Evolutionary conservation across 768 basidiomycete species (phyloP), one percentile per base, ranked within the genome.

Genomic region (Epithele typhae): DNA sequence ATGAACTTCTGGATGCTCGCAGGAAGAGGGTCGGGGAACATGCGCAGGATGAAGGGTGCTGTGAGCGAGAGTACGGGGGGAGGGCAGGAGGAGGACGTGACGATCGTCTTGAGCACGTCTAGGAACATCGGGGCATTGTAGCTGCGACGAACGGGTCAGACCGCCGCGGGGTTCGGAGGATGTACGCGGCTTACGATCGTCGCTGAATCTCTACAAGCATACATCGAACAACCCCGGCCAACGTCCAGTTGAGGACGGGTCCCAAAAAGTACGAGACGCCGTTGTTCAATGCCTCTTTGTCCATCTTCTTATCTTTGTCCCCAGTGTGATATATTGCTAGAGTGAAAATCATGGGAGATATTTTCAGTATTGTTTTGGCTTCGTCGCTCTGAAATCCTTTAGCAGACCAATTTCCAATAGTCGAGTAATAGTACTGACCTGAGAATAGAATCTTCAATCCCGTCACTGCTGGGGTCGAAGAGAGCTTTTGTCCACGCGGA

Each of bases 401-500:
- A 34, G 36, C 21, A 24, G 35, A n/a, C n/a, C 8, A 7, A 23
- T 35, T 8, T 34, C 2, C 9, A 24, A 24, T 34, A 25, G 12
- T 9, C 24, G 4, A n/a, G 9, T 8, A 42, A n/a, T 18, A 10
- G 15, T 5, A n/a, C 48, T 14, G 40, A 68, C 64, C 68, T 55
- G n/a, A 70, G 54, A 17, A 88, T 85, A 12, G 76, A 81, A 56
- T 92, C 89, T 54, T 91, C 89, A 22, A 92, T 90, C 1, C 89
- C 89, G 60, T 91, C 89, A 52, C 79, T 88, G 49, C 69, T 68
- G 40, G 69, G 80, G 59, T 89, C 87, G 60, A 91, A 91, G 22
- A 92, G 68, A 0, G 85, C 83, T 57, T 87, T 89, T 54, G 74
- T 79, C 89, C 89, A 92, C 8, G 71, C 68, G 25, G 64, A 59